Evolutionary conservation across 768 basidiomycete species (phyloP), one percentile per base, ranked within the genome.

Genomic region (Suillus subalutaceus): DNA sequence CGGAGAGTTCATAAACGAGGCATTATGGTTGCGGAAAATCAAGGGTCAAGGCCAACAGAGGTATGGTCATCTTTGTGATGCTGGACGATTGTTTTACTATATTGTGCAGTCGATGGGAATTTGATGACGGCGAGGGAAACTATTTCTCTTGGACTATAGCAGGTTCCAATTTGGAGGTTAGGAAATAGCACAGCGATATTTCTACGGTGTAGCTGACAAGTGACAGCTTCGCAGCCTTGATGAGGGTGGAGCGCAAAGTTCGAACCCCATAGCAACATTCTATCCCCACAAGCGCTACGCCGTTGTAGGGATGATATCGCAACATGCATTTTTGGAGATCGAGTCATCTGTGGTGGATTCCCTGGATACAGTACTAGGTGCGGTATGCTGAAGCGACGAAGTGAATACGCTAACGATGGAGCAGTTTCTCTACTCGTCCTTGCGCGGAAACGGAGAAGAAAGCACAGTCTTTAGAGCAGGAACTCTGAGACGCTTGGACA

Each of bases 251-350:
- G 70, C 0, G 64, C 73, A 60, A 69, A 75, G 62, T 20, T 67
- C 65, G 32, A 68, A 71, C 30, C 74, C 79, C 1, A 70, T 82
- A 15, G 82, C 74, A 4, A 73, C 75, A 12, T 81, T 76, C 66
- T 71, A 76, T 64, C 72, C 66, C 52, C 74, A 80, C 67, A 77
- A 74, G 65, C 75, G 81, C 4, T 75, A 75, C 65, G 53, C 78
- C 65, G 65, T 72, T 44, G 71, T 82, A 4, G 72, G 79, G 15
- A 70, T 72, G 61, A 77, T 82, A 69, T 79, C 77, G 41, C 72
- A 77, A 40, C 65, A 75, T 12, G 79, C 80, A 43, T 79, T 77
- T 65, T 55, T 82, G 43, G 80, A 81, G 46, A 67, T 82, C 16
- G 73, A 78, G 50, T 65, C 72, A 40, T 72, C 71, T n/a, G 70